A percentile compares a stretch with the other conserved stretches of the same genome.
phyloP scores from a whole-genome alignment of 805 yeast genomes.

The Barnettozyma siamensis region DNA sequence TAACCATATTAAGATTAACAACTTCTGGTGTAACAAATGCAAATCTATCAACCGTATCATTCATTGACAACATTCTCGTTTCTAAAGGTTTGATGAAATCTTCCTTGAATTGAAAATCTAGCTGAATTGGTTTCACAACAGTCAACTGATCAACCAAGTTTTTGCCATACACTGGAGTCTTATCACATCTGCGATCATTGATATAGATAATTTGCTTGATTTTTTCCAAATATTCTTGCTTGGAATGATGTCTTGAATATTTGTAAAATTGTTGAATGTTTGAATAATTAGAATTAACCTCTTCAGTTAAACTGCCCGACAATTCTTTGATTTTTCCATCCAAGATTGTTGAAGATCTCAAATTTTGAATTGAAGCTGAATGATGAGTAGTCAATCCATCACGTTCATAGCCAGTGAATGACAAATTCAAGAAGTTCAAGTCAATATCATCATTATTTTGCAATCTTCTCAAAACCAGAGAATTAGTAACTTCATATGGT shows the following conservation, averaged over 20 bases:
- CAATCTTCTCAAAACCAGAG: slow-evolving; percentile 31
- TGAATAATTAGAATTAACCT: slow-evolving; percentile 25
- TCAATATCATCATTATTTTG: slow-evolving; percentile 34
- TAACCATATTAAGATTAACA: slow-evolving; percentile 67
- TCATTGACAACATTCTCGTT: slow-evolving; percentile 35
- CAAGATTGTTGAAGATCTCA: slow-evolving; percentile 45
- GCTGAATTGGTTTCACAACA: slow-evolving; percentile 26
- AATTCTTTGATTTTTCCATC: slow-evolving; percentile 39
- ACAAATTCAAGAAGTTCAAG: slow-evolving; percentile 54
- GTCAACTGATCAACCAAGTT: slow-evolving; percentile 44
- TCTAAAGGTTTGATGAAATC: slow-evolving; percentile 38
- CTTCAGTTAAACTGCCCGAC: slow-evolving; percentile 28
- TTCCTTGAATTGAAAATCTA: slow-evolving; percentile 12
- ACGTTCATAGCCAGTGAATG: slow-evolving; percentile 41
- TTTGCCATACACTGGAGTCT: slow-evolving; percentile 62
- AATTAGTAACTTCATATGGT: slow-evolving; percentile 38
- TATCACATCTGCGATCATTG: slow-evolving; percentile 59
- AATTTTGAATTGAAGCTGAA: slow-evolving; percentile 34
- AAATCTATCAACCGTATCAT: slow-evolving; percentile 58
- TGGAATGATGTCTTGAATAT: slow-evolving; percentile 46
- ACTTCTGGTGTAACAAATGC: slow-evolving; percentile 87
- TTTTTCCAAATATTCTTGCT: slow-evolving; percentile 44
- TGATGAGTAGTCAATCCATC: slow-evolving; percentile 38
- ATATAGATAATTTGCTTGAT: slow-evolving; percentile 54
- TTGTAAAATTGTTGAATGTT: slow-evolving; percentile 55